Evolutionary conservation across 768 basidiomycete genomes (phyloP).

Genomic region (Boletus edulis): DNA sequence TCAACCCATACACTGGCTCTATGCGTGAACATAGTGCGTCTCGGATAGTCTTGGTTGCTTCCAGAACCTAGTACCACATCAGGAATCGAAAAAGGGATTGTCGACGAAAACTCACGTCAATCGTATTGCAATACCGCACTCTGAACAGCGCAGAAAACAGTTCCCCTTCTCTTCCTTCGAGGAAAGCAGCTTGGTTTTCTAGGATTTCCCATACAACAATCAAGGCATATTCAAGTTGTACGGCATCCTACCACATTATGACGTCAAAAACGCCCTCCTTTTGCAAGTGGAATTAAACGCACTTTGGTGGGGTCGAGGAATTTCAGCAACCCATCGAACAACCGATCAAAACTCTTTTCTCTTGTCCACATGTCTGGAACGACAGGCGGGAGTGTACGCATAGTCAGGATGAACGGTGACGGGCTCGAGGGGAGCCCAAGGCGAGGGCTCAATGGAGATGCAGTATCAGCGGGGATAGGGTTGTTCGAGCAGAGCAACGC

Average conservation of each 20-base stretch:
- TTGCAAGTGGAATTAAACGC: slow-evolving; percentile 18
- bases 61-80: slow-evolving; percentile 55
- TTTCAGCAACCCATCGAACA: slow-evolving; percentile 64
- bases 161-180: slow-evolving; percentile 80
- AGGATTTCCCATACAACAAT: slow-evolving; percentile 84
- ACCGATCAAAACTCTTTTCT: slow-evolving; percentile 64
- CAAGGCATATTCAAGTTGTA: slow-evolving; percentile 72
- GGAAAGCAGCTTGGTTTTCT: slow-evolving; percentile 63
- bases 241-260: slow-evolving; percentile 45
- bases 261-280: neutral
- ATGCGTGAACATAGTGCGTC: slow-evolving; percentile 68
- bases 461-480: slow-evolving; percentile 40
- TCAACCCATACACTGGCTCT: slow-evolving; percentile 83
- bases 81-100: neutral
- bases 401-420: slow-evolving; percentile 51
- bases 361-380: slow-evolving; percentile 69
- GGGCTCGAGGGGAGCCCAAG: slow-evolving; percentile 52
- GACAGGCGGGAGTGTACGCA: slow-evolving; percentile 37
- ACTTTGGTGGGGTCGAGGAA: slow-evolving; percentile 68
- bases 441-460: slow-evolving; percentile 54
- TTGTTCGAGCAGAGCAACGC: slow-evolving; percentile 62
- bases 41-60: slow-evolving; percentile 80
- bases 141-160: slow-evolving; percentile 69
- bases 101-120: slow-evolving; percentile 50
- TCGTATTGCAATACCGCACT: slow-evolving; percentile 69